Evolutionary conservation across 306 rosid genomes (phyloP).

Genomic region (Sindora glabra): DNA sequence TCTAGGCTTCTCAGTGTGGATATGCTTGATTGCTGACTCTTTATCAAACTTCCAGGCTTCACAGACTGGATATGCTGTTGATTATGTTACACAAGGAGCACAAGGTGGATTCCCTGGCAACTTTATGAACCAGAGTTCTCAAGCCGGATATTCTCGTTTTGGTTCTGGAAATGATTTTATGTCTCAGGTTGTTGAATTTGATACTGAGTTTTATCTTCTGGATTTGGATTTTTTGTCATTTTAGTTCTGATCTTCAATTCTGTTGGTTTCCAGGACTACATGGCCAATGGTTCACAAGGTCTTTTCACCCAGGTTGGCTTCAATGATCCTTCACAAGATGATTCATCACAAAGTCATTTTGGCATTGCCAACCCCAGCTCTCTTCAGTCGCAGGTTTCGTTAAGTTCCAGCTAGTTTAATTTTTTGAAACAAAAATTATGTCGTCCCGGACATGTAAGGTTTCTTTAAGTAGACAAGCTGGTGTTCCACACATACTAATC

Average conservation of each 20-base stretch:
- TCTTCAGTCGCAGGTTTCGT: slow-evolving; percentile 92
- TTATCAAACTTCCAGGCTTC: slow-evolving; percentile 54
- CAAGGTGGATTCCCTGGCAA: slow-evolving; percentile 94
- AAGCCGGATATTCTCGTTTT: slow-evolving; percentile 92
- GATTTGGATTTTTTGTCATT: background rate
- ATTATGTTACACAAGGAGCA: slow-evolving; percentile 87
- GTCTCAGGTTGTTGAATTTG: slow-evolving; percentile 71
- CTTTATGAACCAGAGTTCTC: slow-evolving; percentile 87
- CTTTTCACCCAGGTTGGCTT: slow-evolving; percentile 90
- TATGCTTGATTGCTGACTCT: slow-evolving; percentile 4
- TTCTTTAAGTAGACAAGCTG: too few relatives aligned
- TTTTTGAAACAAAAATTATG: background rate
- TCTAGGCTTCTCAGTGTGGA: background rate
- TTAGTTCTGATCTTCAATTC: background rate
- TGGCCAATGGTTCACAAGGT: slow-evolving; percentile 91
- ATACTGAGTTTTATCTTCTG: background rate
- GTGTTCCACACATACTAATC: background rate
- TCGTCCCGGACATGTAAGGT: too few relatives aligned
- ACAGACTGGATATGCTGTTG: slow-evolving; percentile 91
- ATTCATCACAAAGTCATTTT: slow-evolving; percentile 72
- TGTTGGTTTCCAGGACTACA: slow-evolving; percentile 61
- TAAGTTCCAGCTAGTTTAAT: background rate
- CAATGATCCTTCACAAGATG: slow-evolving; percentile 88
- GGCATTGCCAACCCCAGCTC: slow-evolving; percentile 69
- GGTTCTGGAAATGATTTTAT: slow-evolving; percentile 92